A percentile compares a stretch with the other conserved stretches of the same genome.
Conservation (phyloP, 1,139 yeast species). For the Diutina sp. region DNA sequence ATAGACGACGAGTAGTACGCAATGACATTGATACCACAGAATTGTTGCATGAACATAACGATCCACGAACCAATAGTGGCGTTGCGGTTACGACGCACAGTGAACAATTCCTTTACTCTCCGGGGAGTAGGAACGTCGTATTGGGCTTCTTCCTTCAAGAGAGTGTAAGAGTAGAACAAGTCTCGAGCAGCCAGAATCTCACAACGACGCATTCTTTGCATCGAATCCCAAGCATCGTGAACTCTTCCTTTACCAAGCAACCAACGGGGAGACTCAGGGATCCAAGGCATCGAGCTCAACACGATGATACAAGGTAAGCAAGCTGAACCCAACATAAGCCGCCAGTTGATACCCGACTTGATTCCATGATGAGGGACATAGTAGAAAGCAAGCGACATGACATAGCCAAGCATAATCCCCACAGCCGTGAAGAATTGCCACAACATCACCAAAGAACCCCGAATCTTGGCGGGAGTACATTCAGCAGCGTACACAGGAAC, state of each 20-base stretch:
- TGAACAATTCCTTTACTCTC: conserved; percentile 42
- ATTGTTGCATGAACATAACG: conserved; percentile 85
- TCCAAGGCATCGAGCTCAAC: neutral
- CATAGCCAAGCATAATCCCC: conserved; percentile 2
- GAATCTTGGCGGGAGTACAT: conserved; percentile 1
- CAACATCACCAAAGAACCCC: conserved; percentile 2
- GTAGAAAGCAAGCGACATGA: neutral
- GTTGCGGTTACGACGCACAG: conserved; percentile 70
- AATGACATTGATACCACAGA: conserved; percentile 57
- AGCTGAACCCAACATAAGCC: conserved; percentile 1
- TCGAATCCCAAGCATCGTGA: neutral
- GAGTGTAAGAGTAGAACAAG: conserved; percentile 43
- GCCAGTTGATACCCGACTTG: neutral
- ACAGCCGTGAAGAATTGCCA: conserved; percentile 2
- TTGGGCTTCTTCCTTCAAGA: conserved; percentile 10
- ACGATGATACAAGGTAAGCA: neutral
- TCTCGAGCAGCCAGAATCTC: conserved; percentile 52
- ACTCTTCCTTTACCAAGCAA: neutral
- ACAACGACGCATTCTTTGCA: neutral
- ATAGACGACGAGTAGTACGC: neutral
- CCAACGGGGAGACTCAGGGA: conserved; percentile 3
- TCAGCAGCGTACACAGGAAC: conserved; percentile 3
- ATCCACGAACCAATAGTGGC: conserved; percentile 74
- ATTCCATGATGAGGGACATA: neutral
- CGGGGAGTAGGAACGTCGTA: conserved; percentile 8